These are phyloP conservation scores for Cicer arietinum DNA, from an alignment of 306 rosid genomes.

Conservation along the genomic window DNA sequence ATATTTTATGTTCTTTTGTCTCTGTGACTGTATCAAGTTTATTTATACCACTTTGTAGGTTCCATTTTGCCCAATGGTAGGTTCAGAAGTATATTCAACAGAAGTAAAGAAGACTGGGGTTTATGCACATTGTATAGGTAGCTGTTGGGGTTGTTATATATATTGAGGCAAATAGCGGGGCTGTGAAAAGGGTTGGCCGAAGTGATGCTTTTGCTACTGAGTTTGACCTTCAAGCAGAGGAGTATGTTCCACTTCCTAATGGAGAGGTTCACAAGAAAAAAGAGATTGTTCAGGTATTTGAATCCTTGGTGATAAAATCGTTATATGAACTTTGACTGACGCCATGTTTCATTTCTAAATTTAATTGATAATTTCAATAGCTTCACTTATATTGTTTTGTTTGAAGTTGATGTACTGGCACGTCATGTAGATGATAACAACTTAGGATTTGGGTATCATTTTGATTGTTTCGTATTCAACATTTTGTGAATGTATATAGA, in stretches of 20 bases:
- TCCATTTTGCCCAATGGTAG: constrained; percentile 99
- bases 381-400: constrained; percentile 14
- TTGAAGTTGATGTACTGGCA: background rate
- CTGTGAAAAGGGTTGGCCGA: constrained; percentile 96
- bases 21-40: background rate
- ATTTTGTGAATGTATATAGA: constrained; percentile 12
- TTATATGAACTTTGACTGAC: background rate
- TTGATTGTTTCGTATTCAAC: background rate
- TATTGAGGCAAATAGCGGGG: constrained; percentile 95
- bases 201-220: constrained; percentile 98
- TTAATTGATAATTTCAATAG: constrained; percentile 1
- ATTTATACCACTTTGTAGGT: constrained; percentile 54
- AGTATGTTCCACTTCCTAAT: constrained; percentile 97
- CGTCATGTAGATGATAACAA: background rate
- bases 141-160: constrained; percentile 97
- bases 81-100: constrained; percentile 93
- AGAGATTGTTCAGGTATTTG: constrained; percentile 94
- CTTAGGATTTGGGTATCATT: background rate
- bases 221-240: constrained; percentile 98
- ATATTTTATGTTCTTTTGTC: background rate
- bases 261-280: constrained; percentile 99
- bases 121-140: constrained; percentile 57
- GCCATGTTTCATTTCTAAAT: background rate
- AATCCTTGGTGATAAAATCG: constrained; percentile 10
- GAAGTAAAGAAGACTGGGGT: constrained; percentile 87